Conservation (phyloP, 495 filamentous ascomycete species). For the Platismatia glauca region DNA sequence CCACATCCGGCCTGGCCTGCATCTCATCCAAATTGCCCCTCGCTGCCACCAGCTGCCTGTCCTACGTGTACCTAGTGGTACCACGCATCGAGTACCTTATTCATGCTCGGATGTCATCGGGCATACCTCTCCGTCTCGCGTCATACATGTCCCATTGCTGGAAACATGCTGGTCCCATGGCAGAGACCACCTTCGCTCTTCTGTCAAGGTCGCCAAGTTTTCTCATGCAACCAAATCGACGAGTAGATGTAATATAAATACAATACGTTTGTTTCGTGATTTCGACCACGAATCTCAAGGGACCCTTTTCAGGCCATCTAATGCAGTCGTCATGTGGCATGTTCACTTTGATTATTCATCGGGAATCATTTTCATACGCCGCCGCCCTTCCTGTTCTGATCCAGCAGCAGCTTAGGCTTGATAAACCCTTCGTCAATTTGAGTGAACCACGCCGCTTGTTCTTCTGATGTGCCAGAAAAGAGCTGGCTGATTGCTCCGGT, state of each 20-base stretch:
- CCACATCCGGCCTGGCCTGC: neutral
- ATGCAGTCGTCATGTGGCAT: neutral
- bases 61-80: too few relatives aligned
- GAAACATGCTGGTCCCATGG: neutral
- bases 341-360: neutral
- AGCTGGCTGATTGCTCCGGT: constrained; percentile 63
- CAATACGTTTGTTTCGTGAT: too few relatives aligned
- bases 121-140: neutral
- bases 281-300: neutral
- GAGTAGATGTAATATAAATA: too few relatives aligned
- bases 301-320: neutral
- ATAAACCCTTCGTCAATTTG: constrained; percentile 95
- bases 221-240: neutral
- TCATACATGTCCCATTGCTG: neutral
- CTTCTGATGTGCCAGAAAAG: constrained; percentile 68
- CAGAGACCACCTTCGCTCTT: neutral
- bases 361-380: constrained; percentile 6
- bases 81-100: neutral
- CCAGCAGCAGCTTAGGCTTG: constrained; percentile 84
- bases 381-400: constrained; percentile 41
- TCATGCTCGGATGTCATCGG: neutral
- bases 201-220: neutral
- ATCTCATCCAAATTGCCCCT: neutral
- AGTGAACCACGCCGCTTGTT: constrained; percentile 84
- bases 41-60: constrained; percentile 12